A percentile compares a stretch with the other conserved stretches of the same genome.
These are phyloP conservation scores for Zygosaccharomyces bailii DNA, from an alignment of 805 yeast species.

Conservation along the genomic window DNA sequence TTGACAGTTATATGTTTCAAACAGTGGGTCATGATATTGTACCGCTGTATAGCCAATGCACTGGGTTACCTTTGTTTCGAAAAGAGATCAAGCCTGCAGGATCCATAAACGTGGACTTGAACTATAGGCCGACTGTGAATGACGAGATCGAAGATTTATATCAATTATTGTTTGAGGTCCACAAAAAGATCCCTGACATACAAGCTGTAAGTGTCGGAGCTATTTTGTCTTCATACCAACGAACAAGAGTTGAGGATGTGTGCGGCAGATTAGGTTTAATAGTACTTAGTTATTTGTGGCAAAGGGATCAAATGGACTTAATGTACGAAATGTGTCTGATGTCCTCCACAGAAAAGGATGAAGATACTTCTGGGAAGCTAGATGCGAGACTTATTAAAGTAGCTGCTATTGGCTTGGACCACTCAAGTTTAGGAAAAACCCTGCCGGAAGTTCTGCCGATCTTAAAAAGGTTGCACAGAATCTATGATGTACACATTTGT, in stretches of 20 bases:
- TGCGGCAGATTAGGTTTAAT: conserved; percentile 69
- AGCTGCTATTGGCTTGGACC: conserved; percentile 82
- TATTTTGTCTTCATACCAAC: conserved; percentile 88
- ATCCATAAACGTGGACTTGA: conserved; percentile 62
- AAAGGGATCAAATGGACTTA: conserved; percentile 71
- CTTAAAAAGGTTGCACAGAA: conserved; percentile 51
- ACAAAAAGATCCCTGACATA: conserved; percentile 59
- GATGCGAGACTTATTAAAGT: conserved; percentile 90
- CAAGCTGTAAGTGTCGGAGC: conserved; percentile 95
- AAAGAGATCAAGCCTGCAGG: conserved; percentile 54
- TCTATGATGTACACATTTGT: conserved; percentile 85
- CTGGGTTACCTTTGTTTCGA: conserved; percentile 77
- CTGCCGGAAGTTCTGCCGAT: conserved; percentile 60
- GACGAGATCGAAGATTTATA: conserved; percentile 90
- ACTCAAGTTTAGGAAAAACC: conserved; percentile 63
- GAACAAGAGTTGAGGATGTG: conserved; percentile 90
- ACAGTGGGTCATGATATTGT: conserved; percentile 91
- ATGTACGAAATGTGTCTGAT: conserved; percentile 72
- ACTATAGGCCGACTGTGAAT: conserved; percentile 59
- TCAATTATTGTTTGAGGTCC: conserved; percentile 48
- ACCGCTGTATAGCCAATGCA: conserved; percentile 59
- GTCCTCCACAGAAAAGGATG: conserved; percentile 27
- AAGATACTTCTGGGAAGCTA: conserved; percentile 27
- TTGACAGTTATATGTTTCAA: conserved; percentile 96
- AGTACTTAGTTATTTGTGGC: conserved; percentile 83